Evolutionary conservation across 768 basidiomycete species (phyloP).

Genomic region (Pleurotus eryngii): DNA sequence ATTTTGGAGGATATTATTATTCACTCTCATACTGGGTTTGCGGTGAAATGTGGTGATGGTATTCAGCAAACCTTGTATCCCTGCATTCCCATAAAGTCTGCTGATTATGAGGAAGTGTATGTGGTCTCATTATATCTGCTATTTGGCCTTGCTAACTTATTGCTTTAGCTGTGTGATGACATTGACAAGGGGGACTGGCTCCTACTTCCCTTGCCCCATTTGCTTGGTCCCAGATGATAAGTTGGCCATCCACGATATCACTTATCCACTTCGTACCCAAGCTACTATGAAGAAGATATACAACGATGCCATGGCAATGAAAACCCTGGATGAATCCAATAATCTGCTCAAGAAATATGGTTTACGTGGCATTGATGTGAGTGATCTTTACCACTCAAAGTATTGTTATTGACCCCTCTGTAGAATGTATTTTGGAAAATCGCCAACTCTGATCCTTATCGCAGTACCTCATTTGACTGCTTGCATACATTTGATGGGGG

Average conservation of each 20-base stretch:
- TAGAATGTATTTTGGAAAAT: conserved; percentile 42
- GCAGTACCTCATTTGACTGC: conserved; percentile 33
- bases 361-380: conserved; percentile 20
- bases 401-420: conserved; percentile 4
- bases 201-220: conserved; percentile 32
- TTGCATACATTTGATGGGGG: conserved; percentile 34
- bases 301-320: conserved; percentile 11
- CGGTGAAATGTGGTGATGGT: conserved; percentile 24
- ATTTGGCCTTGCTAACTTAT: not conserved
- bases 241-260: conserved; percentile 17
- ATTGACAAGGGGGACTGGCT: conserved; percentile 25
- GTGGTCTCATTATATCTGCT: conserved; percentile 13
- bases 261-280: conserved; percentile 14
- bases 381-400: conserved; percentile 2
- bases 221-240: conserved; percentile 30
- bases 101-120: conserved; percentile 47
- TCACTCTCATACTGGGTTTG: conserved; percentile 17
- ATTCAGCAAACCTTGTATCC: conserved; percentile 28
- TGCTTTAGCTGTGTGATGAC: conserved; percentile 34
- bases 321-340: not conserved
- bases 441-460: conserved; percentile 27
- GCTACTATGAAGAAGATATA: conserved; percentile 13
- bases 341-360: conserved; percentile 17
- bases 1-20: conserved; percentile 24
- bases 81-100: conserved; percentile 32